These are phyloP conservation scores for Nakaseomyces uthaithaninus DNA, from an alignment of 1,139 yeast genomes.

Conservation along the genomic window DNA sequence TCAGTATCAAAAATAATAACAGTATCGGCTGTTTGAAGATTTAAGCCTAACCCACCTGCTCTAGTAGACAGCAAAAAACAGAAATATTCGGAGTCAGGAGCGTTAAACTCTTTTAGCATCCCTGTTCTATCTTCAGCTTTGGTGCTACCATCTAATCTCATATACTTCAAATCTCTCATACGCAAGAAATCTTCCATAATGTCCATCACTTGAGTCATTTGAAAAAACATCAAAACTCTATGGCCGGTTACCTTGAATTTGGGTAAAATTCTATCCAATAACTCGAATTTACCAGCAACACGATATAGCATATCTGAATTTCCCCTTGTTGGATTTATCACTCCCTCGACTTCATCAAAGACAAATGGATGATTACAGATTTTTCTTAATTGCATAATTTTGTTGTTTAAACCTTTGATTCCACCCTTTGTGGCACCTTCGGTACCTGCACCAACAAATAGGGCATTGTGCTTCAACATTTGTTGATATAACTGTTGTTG, in stretches of 20 bases:
- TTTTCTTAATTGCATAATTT: constrained; percentile 91
- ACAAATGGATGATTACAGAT: constrained; percentile 98
- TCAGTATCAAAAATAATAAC: constrained; percentile 83
- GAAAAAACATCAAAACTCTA: constrained; percentile 72
- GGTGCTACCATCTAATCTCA: constrained; percentile 76
- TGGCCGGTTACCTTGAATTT: constrained; percentile 70
- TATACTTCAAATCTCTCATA: constrained; percentile 53
- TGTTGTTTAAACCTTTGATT: constrained; percentile 80
- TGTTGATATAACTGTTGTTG: constrained; percentile 74
- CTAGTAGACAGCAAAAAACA: constrained; percentile 75
- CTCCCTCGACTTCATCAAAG: constrained; percentile 85
- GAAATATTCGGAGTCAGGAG: constrained; percentile 62
- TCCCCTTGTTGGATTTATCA: constrained; percentile 66
- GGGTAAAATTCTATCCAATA: constrained; percentile 65
- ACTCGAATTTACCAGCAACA: constrained; percentile 68
- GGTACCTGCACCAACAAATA: constrained; percentile 49
- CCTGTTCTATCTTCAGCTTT: constrained; percentile 75
- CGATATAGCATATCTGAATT: constrained; percentile 67
- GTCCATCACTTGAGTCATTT: constrained; percentile 85
- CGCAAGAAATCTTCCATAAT: constrained; percentile 80
- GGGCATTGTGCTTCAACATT: constrained; percentile 62
- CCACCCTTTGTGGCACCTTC: constrained; percentile 42
- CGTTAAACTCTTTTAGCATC: constrained; percentile 62
- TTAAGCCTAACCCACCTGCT: constrained; percentile 85
- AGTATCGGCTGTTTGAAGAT: constrained; percentile 81